Percentiles rank a stretch among this genome's conserved stretches.
These are phyloP conservation scores for Saccharum spontaneum DNA, from an alignment of 176 grass and related monocot genomes.

Conservation along the genomic window DNA sequence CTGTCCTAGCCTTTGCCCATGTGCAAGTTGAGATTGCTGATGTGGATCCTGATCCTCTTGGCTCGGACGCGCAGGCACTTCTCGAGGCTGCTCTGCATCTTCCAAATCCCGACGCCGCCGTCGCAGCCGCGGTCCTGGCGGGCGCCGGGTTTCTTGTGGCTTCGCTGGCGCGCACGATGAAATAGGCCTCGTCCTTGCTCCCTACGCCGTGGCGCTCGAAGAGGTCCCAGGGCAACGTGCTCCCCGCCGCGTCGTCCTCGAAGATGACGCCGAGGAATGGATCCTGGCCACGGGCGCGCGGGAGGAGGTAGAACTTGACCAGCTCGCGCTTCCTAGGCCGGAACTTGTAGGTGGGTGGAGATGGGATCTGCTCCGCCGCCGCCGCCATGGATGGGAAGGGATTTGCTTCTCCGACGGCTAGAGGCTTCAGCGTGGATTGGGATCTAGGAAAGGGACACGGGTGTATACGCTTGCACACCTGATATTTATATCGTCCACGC, in stretches of 20 bases:
- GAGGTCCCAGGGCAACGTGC: conserved; percentile 15
- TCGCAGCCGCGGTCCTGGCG: background rate
- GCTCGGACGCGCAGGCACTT: background rate
- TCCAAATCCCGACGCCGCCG: background rate
- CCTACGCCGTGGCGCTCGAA: background rate
- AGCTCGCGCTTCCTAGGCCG: background rate
- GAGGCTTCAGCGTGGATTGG: background rate
- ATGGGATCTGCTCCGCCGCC: background rate
- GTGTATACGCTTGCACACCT: no score
- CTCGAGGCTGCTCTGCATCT: background rate
- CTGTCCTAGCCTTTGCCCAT: background rate
- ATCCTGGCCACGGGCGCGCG: background rate
- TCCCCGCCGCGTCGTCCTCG: background rate
- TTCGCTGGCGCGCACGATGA: background rate
- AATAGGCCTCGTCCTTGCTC: background rate
- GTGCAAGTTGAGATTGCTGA: conserved; percentile 4
- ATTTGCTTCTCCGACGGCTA: background rate
- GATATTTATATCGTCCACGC: no score
- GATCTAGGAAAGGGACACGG: no score
- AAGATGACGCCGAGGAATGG: background rate
- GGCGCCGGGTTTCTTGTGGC: background rate
- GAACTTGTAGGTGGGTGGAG: background rate
- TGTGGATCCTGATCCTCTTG: background rate
- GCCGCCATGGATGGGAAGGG: background rate
- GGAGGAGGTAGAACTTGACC: background rate